These are phyloP conservation scores for Bruguiera gymnorhiza DNA, from an alignment of 345 rosid species.

Conservation along the genomic window DNA sequence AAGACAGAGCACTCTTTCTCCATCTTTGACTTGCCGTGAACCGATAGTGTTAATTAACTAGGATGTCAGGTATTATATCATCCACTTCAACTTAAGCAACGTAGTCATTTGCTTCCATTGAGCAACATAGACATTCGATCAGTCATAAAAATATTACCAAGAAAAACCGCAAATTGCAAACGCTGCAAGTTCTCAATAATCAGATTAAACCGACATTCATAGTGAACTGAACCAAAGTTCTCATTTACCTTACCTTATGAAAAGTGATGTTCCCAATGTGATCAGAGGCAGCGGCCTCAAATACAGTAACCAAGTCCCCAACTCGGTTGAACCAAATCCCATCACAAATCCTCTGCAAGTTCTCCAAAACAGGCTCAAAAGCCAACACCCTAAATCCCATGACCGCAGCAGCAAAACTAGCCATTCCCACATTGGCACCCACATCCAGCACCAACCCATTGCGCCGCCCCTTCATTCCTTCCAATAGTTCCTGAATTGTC, in stretches of 20 bases:
- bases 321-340: constrained; percentile 90
- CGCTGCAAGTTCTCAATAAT: background rate
- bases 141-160: too few species aligned
- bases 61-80: too few species aligned
- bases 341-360: constrained; percentile 92
- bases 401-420: constrained; percentile 86
- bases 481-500: constrained; percentile 71
- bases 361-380: constrained; percentile 90
- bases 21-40: too few species aligned
- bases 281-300: constrained; percentile 88
- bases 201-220: background rate
- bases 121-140: too few species aligned
- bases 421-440: constrained; percentile 98
- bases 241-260: constrained; percentile 79
- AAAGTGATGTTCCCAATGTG: constrained; percentile 72
- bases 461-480: constrained; percentile 42
- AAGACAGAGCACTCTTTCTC: too few species aligned
- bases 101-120: too few species aligned
- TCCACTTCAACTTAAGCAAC: too few species aligned
- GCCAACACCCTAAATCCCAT: constrained; percentile 90
- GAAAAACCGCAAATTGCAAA: too few species aligned
- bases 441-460: constrained; percentile 78
- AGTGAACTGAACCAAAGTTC: background rate
- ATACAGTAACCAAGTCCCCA: constrained; percentile 68
- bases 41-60: too few species aligned